phyloP scores from a whole-genome alignment of 176 grass and related monocot genomes.

The Chrysopogon serrulatus region DNA sequence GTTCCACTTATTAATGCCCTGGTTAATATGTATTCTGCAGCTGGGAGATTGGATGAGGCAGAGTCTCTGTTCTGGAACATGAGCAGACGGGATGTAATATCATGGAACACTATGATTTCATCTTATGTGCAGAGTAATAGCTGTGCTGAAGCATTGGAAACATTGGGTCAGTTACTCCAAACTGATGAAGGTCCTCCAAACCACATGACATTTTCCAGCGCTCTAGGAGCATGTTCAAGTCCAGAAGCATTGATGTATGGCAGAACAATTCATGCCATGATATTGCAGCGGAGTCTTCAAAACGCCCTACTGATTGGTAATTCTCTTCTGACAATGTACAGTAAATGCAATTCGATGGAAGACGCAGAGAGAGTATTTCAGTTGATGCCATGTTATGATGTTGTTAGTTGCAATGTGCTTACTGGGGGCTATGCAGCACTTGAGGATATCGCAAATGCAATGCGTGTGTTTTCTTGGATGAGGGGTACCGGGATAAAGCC shows the following conservation, averaged over 20 bases:
- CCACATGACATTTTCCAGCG: slow-evolving; percentile 68
- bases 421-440: slow-evolving; percentile 56
- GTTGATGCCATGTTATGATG: slow-evolving; percentile 50
- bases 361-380: slow-evolving; percentile 58
- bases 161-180: slow-evolving; percentile 35
- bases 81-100: slow-evolving; percentile 63
- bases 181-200: slow-evolving; percentile 46
- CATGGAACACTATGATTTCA: slow-evolving; percentile 78
- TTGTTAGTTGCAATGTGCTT: slow-evolving; percentile 71
- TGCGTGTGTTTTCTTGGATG: slow-evolving; percentile 64
- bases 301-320: slow-evolving; percentile 44
- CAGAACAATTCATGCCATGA: slow-evolving; percentile 64
- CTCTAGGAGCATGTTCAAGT: slow-evolving; percentile 58
- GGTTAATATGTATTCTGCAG: neutral
- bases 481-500: slow-evolving; percentile 31
- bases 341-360: slow-evolving; percentile 57
- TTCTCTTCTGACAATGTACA: slow-evolving; percentile 75
- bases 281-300: slow-evolving; percentile 44
- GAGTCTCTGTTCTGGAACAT: slow-evolving; percentile 64
- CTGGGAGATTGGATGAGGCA: slow-evolving; percentile 9
- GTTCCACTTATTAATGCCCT: neutral
- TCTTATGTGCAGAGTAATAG: neutral
- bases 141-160: slow-evolving; percentile 34
- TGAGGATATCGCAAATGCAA: slow-evolving; percentile 34
- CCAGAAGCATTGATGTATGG: slow-evolving; percentile 49